Evolutionary conservation across 2,329 filamentous ascomycete species (phyloP).

Genomic region (Fusarium coicis): DNA sequence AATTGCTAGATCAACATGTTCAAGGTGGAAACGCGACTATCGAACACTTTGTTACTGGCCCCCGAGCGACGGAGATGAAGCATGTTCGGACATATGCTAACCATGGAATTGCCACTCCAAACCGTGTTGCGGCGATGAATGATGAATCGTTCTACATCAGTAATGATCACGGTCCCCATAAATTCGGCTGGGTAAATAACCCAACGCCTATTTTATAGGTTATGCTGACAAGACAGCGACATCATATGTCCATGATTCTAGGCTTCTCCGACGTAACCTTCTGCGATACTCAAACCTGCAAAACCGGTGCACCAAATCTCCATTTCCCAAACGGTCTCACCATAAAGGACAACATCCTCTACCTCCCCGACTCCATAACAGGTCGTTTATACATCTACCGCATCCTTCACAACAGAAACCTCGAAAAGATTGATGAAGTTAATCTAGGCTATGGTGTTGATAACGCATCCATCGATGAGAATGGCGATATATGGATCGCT

Average conservation of each 20-base stretch:
- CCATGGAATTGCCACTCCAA: conserved; percentile 31
- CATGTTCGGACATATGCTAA: conserved; percentile 31
- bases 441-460: conserved; percentile 25
- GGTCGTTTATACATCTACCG: conserved; percentile 37
- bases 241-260: conserved; percentile 37
- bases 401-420: neutral
- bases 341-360: conserved; percentile 44
- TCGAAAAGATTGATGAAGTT: conserved; percentile 26
- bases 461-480: conserved; percentile 37
- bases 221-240: conserved; percentile 6
- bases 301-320: conserved; percentile 32
- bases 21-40: conserved; percentile 28
- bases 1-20: conserved; percentile 14
- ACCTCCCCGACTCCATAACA: conserved; percentile 44
- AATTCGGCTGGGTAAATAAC: conserved; percentile 22
- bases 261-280: conserved; percentile 44
- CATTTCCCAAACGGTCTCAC: conserved; percentile 49
- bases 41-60: conserved; percentile 27
- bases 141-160: conserved; percentile 27
- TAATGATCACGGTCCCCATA: conserved; percentile 37
- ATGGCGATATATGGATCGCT: conserved; percentile 35
- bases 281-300: conserved; percentile 40
- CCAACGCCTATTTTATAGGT: rapidly evolving
- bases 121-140: conserved; percentile 29
- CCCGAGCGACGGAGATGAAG: conserved; percentile 17